These are phyloP conservation scores for Hypocrella siamensis DNA, from an alignment of 2,329 filamentous ascomycete genomes.

Conservation along the genomic window DNA sequence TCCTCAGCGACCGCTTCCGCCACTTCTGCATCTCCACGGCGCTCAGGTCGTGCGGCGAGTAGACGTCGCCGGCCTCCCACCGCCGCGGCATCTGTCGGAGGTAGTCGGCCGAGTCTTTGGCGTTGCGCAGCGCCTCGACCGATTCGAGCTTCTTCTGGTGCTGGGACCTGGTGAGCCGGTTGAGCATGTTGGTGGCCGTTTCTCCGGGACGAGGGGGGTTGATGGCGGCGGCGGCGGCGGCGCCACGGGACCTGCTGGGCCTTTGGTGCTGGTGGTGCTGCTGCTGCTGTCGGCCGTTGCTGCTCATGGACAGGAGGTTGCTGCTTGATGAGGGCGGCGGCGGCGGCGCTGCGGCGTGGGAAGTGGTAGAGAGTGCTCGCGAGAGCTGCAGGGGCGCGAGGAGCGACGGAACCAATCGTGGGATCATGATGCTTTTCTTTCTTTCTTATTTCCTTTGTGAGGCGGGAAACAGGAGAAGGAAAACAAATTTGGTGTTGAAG, in stretches of 20 bases:
- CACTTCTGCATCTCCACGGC: conserved; percentile 69
- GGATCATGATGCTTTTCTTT: too few relatives aligned
- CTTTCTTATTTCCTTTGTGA: not conserved
- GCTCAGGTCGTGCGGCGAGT: conserved; percentile 77
- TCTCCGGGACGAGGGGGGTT: conserved; percentile 8
- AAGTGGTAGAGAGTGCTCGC: conserved; percentile 17
- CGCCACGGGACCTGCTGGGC: not conserved
- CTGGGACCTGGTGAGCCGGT: conserved; percentile 13
- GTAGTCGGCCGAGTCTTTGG: conserved; percentile 33
- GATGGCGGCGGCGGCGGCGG: not conserved
- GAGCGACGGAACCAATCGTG: too few relatives aligned
- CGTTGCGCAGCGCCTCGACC: conserved; percentile 14
- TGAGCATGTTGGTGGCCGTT: conserved; percentile 13
- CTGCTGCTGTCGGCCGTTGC: conserved; percentile 6
- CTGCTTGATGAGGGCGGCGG: conserved; percentile 8
- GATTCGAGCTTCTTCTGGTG: conserved; percentile 17
- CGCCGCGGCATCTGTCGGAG: conserved; percentile 50
- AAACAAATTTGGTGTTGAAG: too few relatives aligned
- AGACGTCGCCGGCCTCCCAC: conserved; percentile 71
- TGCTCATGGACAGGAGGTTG: conserved; percentile 10
- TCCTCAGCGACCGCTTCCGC: conserved; percentile 41
- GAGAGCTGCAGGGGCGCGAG: conserved; percentile 6
- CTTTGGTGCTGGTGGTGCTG: too few relatives aligned
- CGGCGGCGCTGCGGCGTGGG: conserved; percentile 10
- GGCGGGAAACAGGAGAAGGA: too few relatives aligned